These are phyloP conservation scores for Neurospora sp. DNA, from an alignment of 495 filamentous ascomycete species.

Conservation along the genomic window DNA sequence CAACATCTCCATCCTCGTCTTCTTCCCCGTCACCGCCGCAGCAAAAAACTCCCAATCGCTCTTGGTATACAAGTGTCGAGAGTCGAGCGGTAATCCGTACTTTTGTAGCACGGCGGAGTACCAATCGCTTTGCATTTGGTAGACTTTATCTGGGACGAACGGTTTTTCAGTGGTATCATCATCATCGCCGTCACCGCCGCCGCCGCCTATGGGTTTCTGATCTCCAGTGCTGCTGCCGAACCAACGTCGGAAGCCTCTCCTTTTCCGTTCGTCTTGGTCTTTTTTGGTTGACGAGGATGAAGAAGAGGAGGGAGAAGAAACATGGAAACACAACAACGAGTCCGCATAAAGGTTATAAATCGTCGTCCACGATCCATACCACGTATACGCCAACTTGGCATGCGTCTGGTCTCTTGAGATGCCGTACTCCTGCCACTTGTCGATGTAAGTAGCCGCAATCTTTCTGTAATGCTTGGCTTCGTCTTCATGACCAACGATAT, in stretches of 20 bases:
- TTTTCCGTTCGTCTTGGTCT: neutral
- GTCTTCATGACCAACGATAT: constrained; percentile 51
- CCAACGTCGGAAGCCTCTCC: neutral
- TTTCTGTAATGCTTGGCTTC: constrained; percentile 61
- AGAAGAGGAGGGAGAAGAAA: constrained; percentile 20
- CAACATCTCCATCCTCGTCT: constrained; percentile 61
- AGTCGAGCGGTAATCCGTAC: constrained; percentile 81
- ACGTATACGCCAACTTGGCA: constrained; percentile 85
- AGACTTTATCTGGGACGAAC: constrained; percentile 64
- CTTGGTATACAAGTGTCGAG: constrained; percentile 81
- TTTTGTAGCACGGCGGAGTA: constrained; percentile 72
- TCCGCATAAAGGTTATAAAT: constrained; percentile 88
- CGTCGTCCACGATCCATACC: constrained; percentile 94
- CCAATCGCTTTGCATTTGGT: constrained; percentile 75
- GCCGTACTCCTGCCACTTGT: constrained; percentile 73
- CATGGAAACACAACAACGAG: constrained; percentile 69
- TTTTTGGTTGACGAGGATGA: neutral
- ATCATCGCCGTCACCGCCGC: constrained; percentile 9
- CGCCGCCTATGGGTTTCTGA: constrained; percentile 36
- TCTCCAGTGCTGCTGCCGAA: constrained; percentile 1
- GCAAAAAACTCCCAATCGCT: constrained; percentile 90
- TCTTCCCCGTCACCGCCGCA: constrained; percentile 61
- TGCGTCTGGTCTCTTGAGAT: constrained; percentile 74
- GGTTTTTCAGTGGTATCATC: neutral
- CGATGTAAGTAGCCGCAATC: constrained; percentile 66